Base-by-base conservation (phyloP, 2,329 filamentous ascomycete genomes). In the Pestalotiopsis sp. region DNA sequence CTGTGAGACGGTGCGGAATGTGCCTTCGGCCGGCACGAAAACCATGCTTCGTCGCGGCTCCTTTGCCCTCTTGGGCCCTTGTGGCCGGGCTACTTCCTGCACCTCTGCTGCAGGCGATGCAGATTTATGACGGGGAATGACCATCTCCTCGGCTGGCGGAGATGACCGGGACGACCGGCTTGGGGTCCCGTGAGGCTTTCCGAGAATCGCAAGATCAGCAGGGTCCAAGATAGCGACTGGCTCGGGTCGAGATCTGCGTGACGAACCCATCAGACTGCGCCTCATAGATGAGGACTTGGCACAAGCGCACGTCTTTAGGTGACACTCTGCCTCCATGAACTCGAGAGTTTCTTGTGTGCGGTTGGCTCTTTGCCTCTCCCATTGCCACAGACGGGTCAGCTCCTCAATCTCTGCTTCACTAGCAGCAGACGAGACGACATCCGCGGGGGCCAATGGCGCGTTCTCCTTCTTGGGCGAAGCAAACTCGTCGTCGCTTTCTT, bases 301-400 rank as follows among this genome's bases (percentile, higher is more conserved):
- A 75, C 89, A 91, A 1, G 86, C 82, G 80, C 91, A 93, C 78
- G 86, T 89, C 60, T 86, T 85, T 71, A 94, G 85, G 63, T 88
- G 85, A 76, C 91, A 94, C 77, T 95, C 92, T 66, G 91, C 86
- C 75, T 92, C 88, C 76, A 94, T 83, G 78, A 93, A 94, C 39
- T 94, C 91, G 61, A 94, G 84, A 74, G 92, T 88, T 69, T 94
- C 92, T 70, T 91, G 84, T 0, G 92, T 91, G 7, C 91, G 86
- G 70, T 91, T 85, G 10, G 91, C 90, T 66, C 90, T 84, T 75
- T 88, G 86, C 80, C 86, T 75, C 73, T 88, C 87, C 85, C 86
- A 89, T 67, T 85, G 81, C 74, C 86, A 82, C 66, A 86, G 79
- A 5, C 80, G 80, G 0, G 80, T 81, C 55, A 89, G 78, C 72